phyloP scores from a whole-genome alignment of 2,329 filamentous ascomycete species.

The Paracamarosporium sp. region DNA sequence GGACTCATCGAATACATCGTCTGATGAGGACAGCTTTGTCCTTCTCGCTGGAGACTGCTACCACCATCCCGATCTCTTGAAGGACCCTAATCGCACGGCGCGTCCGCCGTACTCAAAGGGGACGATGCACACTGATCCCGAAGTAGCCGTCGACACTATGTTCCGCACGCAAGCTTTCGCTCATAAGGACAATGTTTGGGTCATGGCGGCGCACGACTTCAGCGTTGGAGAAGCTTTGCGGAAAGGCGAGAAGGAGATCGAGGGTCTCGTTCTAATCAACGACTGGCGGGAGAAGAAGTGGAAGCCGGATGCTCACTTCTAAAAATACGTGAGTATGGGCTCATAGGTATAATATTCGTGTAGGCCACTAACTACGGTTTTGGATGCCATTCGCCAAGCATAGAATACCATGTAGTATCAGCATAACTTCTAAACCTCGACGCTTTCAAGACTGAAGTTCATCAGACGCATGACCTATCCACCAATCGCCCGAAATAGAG shows the following conservation, averaged over 20 bases:
- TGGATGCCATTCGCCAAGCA: too few relatives aligned
- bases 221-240: slow-evolving; percentile 31
- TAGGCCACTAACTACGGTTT: too few relatives aligned
- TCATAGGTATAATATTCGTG: too few relatives aligned
- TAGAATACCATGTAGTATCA: too few relatives aligned
- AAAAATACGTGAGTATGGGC: too few relatives aligned
- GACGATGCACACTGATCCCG: slow-evolving; percentile 38
- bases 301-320: slow-evolving; percentile 22
- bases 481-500: background rate
- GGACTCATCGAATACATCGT: background rate
- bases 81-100: slow-evolving; percentile 35
- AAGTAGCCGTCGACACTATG: slow-evolving; percentile 35
- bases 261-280: slow-evolving; percentile 31
- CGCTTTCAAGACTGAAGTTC: background rate
- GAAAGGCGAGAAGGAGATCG: slow-evolving; percentile 26
- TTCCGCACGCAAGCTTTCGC: slow-evolving; percentile 28
- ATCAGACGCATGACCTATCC: background rate
- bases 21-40: slow-evolving; percentile 29
- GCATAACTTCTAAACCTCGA: background rate
- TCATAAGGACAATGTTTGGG: slow-evolving; percentile 33
- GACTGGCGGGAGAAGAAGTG: slow-evolving; percentile 32
- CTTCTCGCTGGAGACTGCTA: slow-evolving; percentile 41
- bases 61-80: slow-evolving; percentile 36
- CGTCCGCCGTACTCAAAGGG: slow-evolving; percentile 34
- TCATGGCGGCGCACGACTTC: slow-evolving; percentile 40